Evolutionary conservation across 2,329 filamentous ascomycete genomes (phyloP).

Genomic region (Plectosphaerella sp.): DNA sequence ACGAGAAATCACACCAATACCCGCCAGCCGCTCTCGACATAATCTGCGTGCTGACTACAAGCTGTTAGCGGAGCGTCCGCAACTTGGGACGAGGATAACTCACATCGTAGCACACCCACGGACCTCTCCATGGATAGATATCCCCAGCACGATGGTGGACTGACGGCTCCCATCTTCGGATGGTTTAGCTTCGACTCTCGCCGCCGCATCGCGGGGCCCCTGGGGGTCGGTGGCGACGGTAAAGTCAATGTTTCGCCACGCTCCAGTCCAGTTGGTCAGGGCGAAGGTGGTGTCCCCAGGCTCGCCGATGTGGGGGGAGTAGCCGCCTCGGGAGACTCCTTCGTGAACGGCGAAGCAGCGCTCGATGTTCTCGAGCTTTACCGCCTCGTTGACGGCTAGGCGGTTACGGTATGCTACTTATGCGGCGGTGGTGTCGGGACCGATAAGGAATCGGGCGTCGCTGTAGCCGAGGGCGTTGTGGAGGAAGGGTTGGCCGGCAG

Average conservation of each 20-base stretch:
- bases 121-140: background rate
- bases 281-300: slow-evolving; percentile 11
- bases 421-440: slow-evolving; percentile 5
- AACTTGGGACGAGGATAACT: background rate
- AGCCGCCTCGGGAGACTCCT: slow-evolving; percentile 2
- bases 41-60: slow-evolving; percentile 4
- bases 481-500: slow-evolving; percentile 8
- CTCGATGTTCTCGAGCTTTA: slow-evolving; percentile 6
- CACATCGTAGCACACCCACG: background rate
- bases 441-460: slow-evolving; percentile 4
- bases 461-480: slow-evolving; percentile 13
- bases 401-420: slow-evolving; percentile 12
- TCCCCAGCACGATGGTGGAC: background rate
- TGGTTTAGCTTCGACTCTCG: background rate
- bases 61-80: background rate
- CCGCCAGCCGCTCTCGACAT: slow-evolving; percentile 15
- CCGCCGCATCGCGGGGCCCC: too few relatives aligned
- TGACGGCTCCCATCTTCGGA: slow-evolving; percentile 6
- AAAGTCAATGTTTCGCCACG: slow-evolving; percentile 14
- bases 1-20: slow-evolving; percentile 14
- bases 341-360: slow-evolving; percentile 6
- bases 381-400: slow-evolving; percentile 14
- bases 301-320: slow-evolving; percentile 10
- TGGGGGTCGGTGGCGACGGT: background rate
- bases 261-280: slow-evolving; percentile 12